Base-by-base conservation (phyloP, 768 basidiomycete genomes). In the Hygrophorus pudorinus region DNA sequence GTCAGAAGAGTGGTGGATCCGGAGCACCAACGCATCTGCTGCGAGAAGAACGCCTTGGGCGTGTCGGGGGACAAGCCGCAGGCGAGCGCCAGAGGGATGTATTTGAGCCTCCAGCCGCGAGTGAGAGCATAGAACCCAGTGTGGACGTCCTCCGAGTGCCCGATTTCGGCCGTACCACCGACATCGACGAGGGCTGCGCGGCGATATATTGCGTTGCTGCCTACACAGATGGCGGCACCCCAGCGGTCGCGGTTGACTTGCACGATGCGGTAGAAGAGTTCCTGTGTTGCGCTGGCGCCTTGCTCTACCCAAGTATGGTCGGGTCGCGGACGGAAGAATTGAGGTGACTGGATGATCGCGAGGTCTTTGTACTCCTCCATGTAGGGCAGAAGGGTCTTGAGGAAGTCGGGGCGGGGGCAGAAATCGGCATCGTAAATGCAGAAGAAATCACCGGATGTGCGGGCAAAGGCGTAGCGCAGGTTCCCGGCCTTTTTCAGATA, bases 11-110 rank as follows among this genome's bases (percentile, higher is more conserved):
- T 55, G 2, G 58, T 55, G 3, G 56, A 59, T 16, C 58, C 56
- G 13, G 56, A 46, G 41, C 58, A 59, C 57, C 58, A 59, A 16
- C 57, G 53, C 51, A 60, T 57, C 44, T 60, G 59, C 37, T 60
- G 59, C 11, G 59, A 56, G 43, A 60, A 60, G 37, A 53, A 59
- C 0, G 55, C 57, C 10, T 54, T 48, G 9, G 59, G 57, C 3
- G 53, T 59, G 37, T 59, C 55, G 10, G 57, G 59, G 1, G 53
- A 60, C 27, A 57, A 47, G 17, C 57, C 59, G 30, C 56, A 58
- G 5, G 57, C 57, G 16, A 58, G 52, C 8, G 55, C 51, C 8
- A 60, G 52, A 24, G 57, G 57, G 39, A 60, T 52, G 16, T 60
- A 60, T 42, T 57, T 58, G 17, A 60, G 41, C 34, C 42, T 50